Evolutionary conservation across 2,329 filamentous ascomycete species (phyloP).

Genomic region (Capronia americana): DNA sequence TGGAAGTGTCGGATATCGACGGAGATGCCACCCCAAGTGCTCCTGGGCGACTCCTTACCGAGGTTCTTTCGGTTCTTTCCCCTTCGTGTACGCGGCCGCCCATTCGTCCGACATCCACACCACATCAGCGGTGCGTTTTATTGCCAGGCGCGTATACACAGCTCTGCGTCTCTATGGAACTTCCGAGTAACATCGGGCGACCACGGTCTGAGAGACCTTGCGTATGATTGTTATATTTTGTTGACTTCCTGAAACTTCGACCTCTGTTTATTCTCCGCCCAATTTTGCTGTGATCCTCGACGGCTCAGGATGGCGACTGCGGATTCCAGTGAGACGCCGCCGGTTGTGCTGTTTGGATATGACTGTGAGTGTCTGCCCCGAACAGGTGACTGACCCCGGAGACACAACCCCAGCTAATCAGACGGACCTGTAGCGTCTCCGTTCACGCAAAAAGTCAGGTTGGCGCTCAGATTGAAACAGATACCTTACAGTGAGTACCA

Average conservation of each 20-base stretch:
- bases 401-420: background rate
- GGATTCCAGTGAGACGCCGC: constrained; percentile 6
- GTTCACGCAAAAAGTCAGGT: constrained; percentile 36
- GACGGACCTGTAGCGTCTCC: constrained; percentile 25
- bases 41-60: constrained; percentile 6
- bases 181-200: background rate
- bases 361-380: constrained; percentile 29
- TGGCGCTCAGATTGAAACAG: constrained; percentile 32
- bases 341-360: constrained; percentile 39
- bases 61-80: background rate
- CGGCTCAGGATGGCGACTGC: background rate
- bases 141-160: constrained; percentile 1
- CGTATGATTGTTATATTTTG: background rate
- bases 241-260: background rate
- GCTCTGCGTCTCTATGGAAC: background rate
- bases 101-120: constrained; percentile 4
- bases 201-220: background rate
- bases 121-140: background rate
- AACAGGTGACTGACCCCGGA: background rate
- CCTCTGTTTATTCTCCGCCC: background rate
- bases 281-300: background rate
- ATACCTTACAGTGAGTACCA: constrained; percentile 35
- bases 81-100: background rate
- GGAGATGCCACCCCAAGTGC: background rate
- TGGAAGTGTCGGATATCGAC: background rate